Evolutionary conservation across 805 yeast species (phyloP), one percentile per base, ranked within the genome.

Genomic region (Saccharomyces eubayanus): DNA sequence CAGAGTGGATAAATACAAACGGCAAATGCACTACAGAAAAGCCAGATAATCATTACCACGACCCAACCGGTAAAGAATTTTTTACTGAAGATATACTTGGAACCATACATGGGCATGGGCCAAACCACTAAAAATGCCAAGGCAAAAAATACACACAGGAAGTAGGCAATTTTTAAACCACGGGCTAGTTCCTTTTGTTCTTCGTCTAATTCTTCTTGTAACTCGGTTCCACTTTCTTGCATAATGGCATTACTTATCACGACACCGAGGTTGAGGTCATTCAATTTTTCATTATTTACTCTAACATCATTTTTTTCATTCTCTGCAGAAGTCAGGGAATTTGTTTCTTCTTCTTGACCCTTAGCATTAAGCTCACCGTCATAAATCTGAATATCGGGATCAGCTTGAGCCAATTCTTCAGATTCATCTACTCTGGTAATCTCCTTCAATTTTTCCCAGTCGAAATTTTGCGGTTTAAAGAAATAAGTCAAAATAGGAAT

Each of bases 61-160:
- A 90, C 79, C 96, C 96, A 90, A 47, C 96, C 96, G 6, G 94
- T 87, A 70, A 89, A 90, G 72, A 88, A 88, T 53, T 68, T 70
- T 68, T 80, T 83, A 51, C 88, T 81, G 71, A 89, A 90, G 45
- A 89, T 75, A 65, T 89, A 89, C 2, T 79, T 77, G 4, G 85
- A 65, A 31, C 96, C 97, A 68, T 85, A 89, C 94, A 90, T 85
- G 59, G 97, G 96, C 89, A 89, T 87, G 63, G 97, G 97, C 94
- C 95, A 89, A 30, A 89, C 64, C 28, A 90, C 77, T 31, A 89
- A 71, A 50, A 89, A 72, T 48, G 84, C 75, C 8, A 88, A 60
- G 5, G 89, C 82, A 59, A 88, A 75, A 46, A 78, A 71, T 2
- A 80, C 68, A 66, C 91, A 85, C 45, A 87, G 72, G 52, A 72